Base-by-base conservation (phyloP, 2,329 filamentous ascomycete species). In the Verticillium longisporum region DNA sequence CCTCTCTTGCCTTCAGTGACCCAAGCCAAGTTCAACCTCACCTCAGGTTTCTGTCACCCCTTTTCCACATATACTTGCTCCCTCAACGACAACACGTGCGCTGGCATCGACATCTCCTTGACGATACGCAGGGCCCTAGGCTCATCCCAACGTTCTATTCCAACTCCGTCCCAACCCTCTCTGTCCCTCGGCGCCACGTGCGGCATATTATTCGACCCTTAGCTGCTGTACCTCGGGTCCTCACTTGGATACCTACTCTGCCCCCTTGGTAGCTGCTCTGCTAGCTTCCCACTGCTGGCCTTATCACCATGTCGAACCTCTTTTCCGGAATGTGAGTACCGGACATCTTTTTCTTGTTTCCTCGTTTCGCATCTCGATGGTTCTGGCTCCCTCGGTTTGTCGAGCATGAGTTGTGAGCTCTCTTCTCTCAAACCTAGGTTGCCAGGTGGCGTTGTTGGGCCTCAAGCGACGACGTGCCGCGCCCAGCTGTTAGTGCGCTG, bases 311-410 rank as follows among this genome's bases (percentile, higher is more conserved):
- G 82, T 85, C 83, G 68, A 84, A 84, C 75, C 75, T 85, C 68
- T 85, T 85, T 72, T 85, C 82, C 69, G 82, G 83, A 74, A 85
- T 85, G 83, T 85, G 77, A 82, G 83, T 83, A 64, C 61, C 63
- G n/a, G 4, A 59, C 60, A 57, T 66, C 63, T 61, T 57, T 21
- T 21, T 21, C 18, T 4, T 41, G 13, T 38, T 34, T 15, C 26
- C 1, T 31, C 3, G 26, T 26, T 4, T 26, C 26, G 26, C 26
- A 26, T 26, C 26, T 26, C 26, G 26, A 26, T 4, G 26, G 3
- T 7, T 33, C 26, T 9, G n/a, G n/a, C n/a, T n/a, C 18, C 11
- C 18, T 18, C 21, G 21, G 45, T 15, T 21, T 6, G 2, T 21
- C 9, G 15, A 21, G n/a, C 7, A n/a, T n/a, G 9, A 50, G 7